A percentile compares a stretch with the other conserved stretches of the same genome.
Conservation (phyloP, 331 rosid species). For the Cydonia oblonga region DNA sequence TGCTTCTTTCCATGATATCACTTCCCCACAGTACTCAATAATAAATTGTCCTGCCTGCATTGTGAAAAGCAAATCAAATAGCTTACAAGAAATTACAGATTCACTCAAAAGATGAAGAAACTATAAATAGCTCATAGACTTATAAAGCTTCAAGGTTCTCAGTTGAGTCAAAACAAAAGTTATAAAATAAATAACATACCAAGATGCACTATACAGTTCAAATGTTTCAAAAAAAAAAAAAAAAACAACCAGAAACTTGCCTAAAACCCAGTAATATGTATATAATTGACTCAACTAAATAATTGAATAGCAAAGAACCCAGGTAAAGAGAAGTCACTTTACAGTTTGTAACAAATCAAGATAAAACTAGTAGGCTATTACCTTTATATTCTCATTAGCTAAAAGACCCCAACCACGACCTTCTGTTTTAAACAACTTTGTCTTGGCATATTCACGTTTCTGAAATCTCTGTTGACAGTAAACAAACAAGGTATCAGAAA, state of each 20-base stretch:
- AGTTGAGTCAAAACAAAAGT: background rate
- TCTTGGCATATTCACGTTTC: constrained; percentile 75
- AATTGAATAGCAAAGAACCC: background rate
- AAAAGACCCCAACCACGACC: constrained; percentile 95
- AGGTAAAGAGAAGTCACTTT: background rate
- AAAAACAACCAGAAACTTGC: background rate
- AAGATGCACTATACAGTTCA: background rate
- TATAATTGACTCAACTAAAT: background rate
- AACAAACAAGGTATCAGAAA: constrained; percentile 10
- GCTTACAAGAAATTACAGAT: background rate
- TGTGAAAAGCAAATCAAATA: constrained; percentile 13
- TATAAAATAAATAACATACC: background rate
- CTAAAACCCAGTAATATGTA: background rate
- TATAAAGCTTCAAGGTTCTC: background rate
- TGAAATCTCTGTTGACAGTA: constrained; percentile 61
- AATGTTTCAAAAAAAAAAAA: background rate
- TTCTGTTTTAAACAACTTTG: constrained; percentile 76
- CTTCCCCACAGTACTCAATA: constrained; percentile 96
- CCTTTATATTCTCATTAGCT: constrained; percentile 82
- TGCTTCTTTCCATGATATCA: constrained; percentile 94
- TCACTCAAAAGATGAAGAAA: background rate
- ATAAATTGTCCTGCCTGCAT: constrained; percentile 68
- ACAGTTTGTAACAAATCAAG: constrained; percentile 8
- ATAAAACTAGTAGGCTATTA: constrained; percentile 20
- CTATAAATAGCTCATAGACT: background rate